Percentiles rank a stretch among this genome's conserved stretches.
Conservation (phyloP, 768 basidiomycete genomes). For the Hericium coralloides region DNA sequence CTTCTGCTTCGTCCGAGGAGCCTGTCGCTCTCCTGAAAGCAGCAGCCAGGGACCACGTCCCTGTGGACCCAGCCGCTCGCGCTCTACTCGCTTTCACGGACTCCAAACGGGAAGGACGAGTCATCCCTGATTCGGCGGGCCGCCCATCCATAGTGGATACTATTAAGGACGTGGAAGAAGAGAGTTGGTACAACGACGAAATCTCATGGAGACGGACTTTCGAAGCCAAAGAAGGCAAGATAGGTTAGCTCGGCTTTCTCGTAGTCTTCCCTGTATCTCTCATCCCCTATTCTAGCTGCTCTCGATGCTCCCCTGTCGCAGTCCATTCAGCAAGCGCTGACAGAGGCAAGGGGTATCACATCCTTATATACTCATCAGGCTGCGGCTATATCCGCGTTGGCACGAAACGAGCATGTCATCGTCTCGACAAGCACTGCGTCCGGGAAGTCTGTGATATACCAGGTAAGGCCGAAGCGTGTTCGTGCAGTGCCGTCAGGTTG, state of each 20-base stretch:
- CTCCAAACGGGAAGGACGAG: constrained; percentile 2
- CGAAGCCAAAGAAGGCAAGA: constrained; percentile 40
- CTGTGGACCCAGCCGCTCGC: constrained; percentile 43
- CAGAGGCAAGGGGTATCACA: constrained; percentile 48
- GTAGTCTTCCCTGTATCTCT: background rate
- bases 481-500: background rate
- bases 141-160: constrained; percentile 52
- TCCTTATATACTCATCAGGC: constrained; percentile 66
- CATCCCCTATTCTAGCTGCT: constrained; percentile 22
- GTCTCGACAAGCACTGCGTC: constrained; percentile 89
- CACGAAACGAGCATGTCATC: constrained; percentile 58
- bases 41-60: constrained; percentile 64
- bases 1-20: constrained; percentile 39
- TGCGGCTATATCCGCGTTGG: constrained; percentile 57
- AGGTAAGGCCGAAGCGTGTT: constrained; percentile 31
- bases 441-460: constrained; percentile 83
- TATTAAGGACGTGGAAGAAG: constrained; percentile 45
- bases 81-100: background rate
- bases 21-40: constrained; percentile 53
- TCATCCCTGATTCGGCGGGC: constrained; percentile 31
- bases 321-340: constrained; percentile 45
- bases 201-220: constrained; percentile 50
- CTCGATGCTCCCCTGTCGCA: constrained; percentile 52
- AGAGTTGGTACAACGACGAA: constrained; percentile 64
- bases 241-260: constrained; percentile 31